Conservation (phyloP, 1,284 basidiomycete genomes). For the Cryptococcus sp. region DNA sequence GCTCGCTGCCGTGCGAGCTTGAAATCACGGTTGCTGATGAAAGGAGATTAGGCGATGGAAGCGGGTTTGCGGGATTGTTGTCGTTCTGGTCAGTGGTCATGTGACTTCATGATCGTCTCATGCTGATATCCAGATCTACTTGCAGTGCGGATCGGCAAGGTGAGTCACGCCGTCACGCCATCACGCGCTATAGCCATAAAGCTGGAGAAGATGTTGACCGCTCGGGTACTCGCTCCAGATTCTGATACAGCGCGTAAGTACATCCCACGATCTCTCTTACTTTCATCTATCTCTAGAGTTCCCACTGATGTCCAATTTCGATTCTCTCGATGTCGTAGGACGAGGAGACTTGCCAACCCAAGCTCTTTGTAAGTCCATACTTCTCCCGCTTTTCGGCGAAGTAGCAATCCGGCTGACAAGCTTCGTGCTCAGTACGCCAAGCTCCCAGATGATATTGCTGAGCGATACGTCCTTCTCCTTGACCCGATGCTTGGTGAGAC, state of each 20-base stretch:
- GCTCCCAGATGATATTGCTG: slow-evolving; percentile 90
- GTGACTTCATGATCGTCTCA: slow-evolving; percentile 2
- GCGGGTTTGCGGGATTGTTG: slow-evolving; percentile 92
- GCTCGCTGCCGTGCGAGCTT: neutral
- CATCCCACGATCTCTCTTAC: slow-evolving; percentile 5
- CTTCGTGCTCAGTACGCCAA: slow-evolving; percentile 58
- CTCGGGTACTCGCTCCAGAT: slow-evolving; percentile 60
- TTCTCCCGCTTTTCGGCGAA: neutral
- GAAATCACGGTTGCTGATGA: neutral
- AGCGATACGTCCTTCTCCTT: slow-evolving; percentile 87
- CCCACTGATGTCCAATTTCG: neutral
- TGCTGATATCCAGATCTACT: neutral
- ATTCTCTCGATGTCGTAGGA: slow-evolving; percentile 60
- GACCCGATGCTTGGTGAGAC: slow-evolving; percentile 93
- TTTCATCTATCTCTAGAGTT: neutral
- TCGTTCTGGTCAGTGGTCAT: slow-evolving; percentile 52
- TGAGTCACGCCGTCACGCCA: slow-evolving; percentile 19
- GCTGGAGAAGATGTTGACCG: slow-evolving; percentile 25
- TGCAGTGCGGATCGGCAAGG: slow-evolving; percentile 53
- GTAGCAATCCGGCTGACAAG: neutral
- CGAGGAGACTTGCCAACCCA: slow-evolving; percentile 85
- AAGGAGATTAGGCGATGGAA: slow-evolving; percentile 74
- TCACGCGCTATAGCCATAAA: neutral
- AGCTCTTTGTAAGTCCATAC: slow-evolving; percentile 64
- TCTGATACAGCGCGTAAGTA: slow-evolving; percentile 79